Conservation (phyloP, 1,139 yeast genomes). For the Yamadazyma triangularis region DNA sequence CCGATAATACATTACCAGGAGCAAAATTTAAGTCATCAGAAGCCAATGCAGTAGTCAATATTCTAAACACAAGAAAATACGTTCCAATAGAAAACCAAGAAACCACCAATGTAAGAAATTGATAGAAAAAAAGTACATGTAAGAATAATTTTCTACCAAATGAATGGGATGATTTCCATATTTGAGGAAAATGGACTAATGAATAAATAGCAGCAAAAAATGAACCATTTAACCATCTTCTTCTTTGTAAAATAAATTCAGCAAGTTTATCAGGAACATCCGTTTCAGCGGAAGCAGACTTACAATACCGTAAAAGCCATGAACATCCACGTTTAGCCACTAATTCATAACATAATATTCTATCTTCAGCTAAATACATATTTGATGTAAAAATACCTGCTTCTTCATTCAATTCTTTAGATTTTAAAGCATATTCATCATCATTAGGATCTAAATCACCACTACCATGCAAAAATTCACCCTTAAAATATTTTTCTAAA, state of each 20-base stretch:
- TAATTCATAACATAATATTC: conserved; percentile 46
- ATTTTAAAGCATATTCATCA: conserved; percentile 41
- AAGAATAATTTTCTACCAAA: conserved; percentile 37
- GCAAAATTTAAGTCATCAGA: conserved; percentile 43
- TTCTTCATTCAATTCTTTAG: conserved; percentile 37
- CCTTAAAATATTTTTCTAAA: conserved; percentile 45
- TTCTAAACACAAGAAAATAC: conserved; percentile 75
- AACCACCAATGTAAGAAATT: conserved; percentile 41
- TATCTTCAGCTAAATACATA: conserved; percentile 50
- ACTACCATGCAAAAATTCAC: conserved; percentile 44
- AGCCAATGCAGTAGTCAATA: conserved; percentile 66
- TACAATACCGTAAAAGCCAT: conserved; percentile 45
- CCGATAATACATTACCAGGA: conserved; percentile 76
- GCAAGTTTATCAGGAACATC: conserved; percentile 47
- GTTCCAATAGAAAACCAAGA: conserved; percentile 84
- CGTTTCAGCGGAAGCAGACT: conserved; percentile 45
- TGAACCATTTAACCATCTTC: conserved; percentile 51
- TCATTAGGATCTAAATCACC: conserved; percentile 45
- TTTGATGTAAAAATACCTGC: conserved; percentile 49
- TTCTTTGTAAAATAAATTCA: conserved; percentile 44
- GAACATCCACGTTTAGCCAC: conserved; percentile 43
- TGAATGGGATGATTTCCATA: conserved; percentile 43
- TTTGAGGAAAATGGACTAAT: conserved; percentile 40
- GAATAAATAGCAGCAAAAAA: conserved; percentile 47
- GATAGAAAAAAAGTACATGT: conserved; percentile 42